Percentiles rank a stretch among this genome's conserved stretches.
Conservation (phyloP, 768 basidiomycete genomes). For the Collybia nuda region DNA sequence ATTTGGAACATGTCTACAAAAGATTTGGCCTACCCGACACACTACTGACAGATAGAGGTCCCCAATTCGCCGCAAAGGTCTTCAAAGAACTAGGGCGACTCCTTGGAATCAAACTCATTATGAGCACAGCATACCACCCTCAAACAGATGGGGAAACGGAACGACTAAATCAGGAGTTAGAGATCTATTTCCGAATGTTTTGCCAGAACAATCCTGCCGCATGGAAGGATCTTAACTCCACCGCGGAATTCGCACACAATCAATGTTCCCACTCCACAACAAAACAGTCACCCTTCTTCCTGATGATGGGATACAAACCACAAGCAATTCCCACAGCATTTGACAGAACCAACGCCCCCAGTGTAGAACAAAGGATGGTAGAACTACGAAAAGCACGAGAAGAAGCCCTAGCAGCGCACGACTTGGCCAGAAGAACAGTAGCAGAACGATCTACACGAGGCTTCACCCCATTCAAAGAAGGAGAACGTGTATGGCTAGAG, state of each 20-base stretch:
- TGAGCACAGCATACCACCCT: constrained; percentile 2
- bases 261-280: background rate
- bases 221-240: background rate
- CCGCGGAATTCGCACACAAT: background rate
- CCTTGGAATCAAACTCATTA: constrained; percentile 7
- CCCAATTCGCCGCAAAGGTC: too few relatives aligned
- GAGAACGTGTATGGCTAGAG: constrained; percentile 17
- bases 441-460: background rate
- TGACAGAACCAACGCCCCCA: background rate
- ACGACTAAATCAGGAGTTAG: too few relatives aligned
- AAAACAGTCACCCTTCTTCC: background rate
- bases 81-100: constrained; percentile 12
- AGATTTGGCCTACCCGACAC: too few relatives aligned
- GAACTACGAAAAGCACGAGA: background rate
- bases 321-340: background rate
- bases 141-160: too few relatives aligned
- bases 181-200: background rate
- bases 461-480: constrained; percentile 9
- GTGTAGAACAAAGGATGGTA: background rate
- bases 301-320: background rate
- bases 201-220: background rate
- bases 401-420: constrained; percentile 16
- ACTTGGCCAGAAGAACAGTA: constrained; percentile 10
- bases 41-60: too few relatives aligned
- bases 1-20: too few relatives aligned